Conservation (phyloP, 345 rosid species). For the Iberis pinnata region DNA sequence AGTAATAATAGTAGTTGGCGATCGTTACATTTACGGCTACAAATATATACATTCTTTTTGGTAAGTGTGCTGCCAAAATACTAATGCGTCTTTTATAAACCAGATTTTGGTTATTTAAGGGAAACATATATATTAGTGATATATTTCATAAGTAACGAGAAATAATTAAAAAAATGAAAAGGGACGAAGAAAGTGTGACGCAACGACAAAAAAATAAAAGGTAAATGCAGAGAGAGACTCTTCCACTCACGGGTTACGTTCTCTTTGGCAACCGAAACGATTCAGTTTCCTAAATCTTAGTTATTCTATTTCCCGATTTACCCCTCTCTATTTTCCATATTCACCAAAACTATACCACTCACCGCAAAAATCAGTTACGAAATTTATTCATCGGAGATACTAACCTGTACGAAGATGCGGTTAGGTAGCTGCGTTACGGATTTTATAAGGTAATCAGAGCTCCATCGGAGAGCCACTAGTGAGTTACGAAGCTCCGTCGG, state of each 20-base stretch:
- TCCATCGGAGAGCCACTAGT: conserved; percentile 71
- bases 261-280: conserved; percentile 20
- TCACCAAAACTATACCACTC: conserved; percentile 15
- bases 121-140: no score
- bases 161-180: background rate
- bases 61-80: no score
- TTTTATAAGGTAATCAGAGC: conserved; percentile 71
- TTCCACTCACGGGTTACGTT: conserved; percentile 25
- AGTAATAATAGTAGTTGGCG: no score
- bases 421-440: conserved; percentile 76
- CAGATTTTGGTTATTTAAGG: no score
- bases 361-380: conserved; percentile 24
- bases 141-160: no score
- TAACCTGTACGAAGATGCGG: conserved; percentile 88
- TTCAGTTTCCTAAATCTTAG: conserved; percentile 19
- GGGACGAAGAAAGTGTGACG: conserved; percentile 18
- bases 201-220: conserved; percentile 15
- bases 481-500: conserved; percentile 51
- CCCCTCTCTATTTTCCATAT: conserved; percentile 6
- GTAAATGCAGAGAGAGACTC: conserved; percentile 14
- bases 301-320: conserved; percentile 1
- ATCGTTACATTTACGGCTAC: no score
- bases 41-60: no score
- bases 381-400: background rate
- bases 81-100: no score